phyloP scores from a whole-genome alignment of 371 early-diverging fungal species.

The Phascolomyces articulosus region DNA sequence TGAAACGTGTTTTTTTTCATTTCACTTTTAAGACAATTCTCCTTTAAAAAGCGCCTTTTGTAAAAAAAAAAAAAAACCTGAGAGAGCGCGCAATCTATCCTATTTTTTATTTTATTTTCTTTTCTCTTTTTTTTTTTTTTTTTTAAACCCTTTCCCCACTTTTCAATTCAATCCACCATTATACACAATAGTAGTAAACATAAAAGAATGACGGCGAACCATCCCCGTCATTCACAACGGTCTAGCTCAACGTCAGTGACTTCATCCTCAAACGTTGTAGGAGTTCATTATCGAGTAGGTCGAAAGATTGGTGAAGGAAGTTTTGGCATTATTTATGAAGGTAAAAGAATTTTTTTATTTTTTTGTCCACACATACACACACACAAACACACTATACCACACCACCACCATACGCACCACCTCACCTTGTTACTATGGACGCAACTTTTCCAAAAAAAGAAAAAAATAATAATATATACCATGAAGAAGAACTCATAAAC shows the following conservation, averaged over 20 bases:
- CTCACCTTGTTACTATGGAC: too few species aligned
- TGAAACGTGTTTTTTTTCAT: too few species aligned
- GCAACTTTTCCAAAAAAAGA: too few species aligned
- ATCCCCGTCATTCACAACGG: conserved; percentile 22
- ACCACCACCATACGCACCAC: too few species aligned
- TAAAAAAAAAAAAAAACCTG: too few species aligned
- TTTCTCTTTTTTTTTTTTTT: conserved; percentile 9
- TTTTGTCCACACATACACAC: too few species aligned
- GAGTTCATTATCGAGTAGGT: conserved; percentile 91
- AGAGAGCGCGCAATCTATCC: neutral
- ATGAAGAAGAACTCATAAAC: too few species aligned
- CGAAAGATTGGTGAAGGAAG: conserved; percentile 95
- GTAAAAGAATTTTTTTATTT: conserved; percentile 41
- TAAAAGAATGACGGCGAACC: conserved; percentile 21
- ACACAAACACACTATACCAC: too few species aligned
- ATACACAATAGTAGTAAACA: neutral
- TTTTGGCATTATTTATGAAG: conserved; percentile 97
- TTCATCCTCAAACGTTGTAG: conserved; percentile 66
- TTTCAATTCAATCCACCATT: neutral
- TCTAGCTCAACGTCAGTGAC: conserved; percentile 23
- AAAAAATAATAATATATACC: too few species aligned
- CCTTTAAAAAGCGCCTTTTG: too few species aligned
- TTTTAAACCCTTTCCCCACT: conserved; percentile 2
- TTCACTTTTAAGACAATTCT: too few species aligned
- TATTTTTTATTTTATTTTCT: neutral